Base-by-base conservation (phyloP, 305 asterid genomes). In the Salvia sclarea region DNA sequence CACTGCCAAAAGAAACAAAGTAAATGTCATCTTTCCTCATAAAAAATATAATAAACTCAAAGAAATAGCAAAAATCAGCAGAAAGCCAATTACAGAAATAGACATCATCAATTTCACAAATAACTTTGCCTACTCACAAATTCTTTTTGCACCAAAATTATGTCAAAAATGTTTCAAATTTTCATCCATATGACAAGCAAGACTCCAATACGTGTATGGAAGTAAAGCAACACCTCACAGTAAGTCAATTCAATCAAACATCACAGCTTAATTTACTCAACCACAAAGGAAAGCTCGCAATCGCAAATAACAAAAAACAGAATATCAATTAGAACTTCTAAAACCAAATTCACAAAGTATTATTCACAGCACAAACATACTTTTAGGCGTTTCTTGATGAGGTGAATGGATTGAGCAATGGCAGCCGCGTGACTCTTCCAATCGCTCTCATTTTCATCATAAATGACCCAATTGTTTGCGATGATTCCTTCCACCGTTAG, bases 371-470 rank as follows among this genome's bases (percentile, higher is more conserved):
- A 50, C 2, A 37, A n/a, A 67, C 74, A 43, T 48, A 91, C 98
- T 77, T 79, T 78, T 3, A 89, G 80, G 68, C 97, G 98, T 81
- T 85, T 91, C 88, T 89, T 94, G 81, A 89, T 85, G 35, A 91
- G 92, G 75, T 82, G 83, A 71, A 91, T 80, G 53, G 99, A 91
- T 69, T 86, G 95, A 76, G 98, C 97, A 71, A 91, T 88, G 11
- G 95, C 82, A 77, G 98, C 82, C 30, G 98, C 94, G 43, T 94
- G 97, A 66, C 97, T 88, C 79, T 76, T 86, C 96, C 97, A 94
- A 78, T 91, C 97, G 68, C 82, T 86, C 85, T 86, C 94, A 38
- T 70, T 70, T 80, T 91, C 94, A 74, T 85, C 95, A 64, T 79
- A 73, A 45, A 91, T 80, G 24, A 73, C 66, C 98, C 99, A 94